Base-by-base conservation (phyloP, 352 stramenopile genomes). In the Phytopythium boreale region DNA sequence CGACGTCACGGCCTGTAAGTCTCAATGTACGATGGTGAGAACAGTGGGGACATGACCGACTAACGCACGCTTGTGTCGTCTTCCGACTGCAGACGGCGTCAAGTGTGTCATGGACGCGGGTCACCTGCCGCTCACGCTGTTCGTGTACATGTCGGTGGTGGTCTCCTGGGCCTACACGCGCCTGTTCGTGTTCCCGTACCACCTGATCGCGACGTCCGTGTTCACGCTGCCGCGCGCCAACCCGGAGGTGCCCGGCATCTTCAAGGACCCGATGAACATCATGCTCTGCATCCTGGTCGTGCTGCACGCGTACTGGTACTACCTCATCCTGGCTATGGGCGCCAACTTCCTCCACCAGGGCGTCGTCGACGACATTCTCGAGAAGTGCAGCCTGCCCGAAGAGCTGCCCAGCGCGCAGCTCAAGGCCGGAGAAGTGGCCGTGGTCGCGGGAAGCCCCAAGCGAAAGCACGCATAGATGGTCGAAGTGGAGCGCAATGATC, bases 1-100 rank as follows among this genome's bases (percentile, higher is more conserved):
- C 31, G 78, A 87, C 55, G 69, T 87, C 12, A 72, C 72, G 44
- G 78, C 68, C 56, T 87, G 78, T 87, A 74, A 67, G 78, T 72
- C 24, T 60, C 29, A 22, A 27, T 49, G 20, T 34, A 29, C 31
- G 49, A 15, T 63, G 31, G 41, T 2, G 46, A 27, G 5, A 22
- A 4, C 41, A 10, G 7, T 7, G 41, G 4, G 20, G 9, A 46
- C n/a, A 39, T 62, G 39, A 55, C 37, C 22, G 10, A 52, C 46
- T 52, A 29, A 52, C 27, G 70, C 60, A 63, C 58, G 49, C 49
- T 46, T 11, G 26, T 0, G 47, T 41, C 24, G 39, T 65, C 1
- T 34, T 60, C 14, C 27, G 31, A 57, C 9, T 34, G 56, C 46
- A 80, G 73, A 80, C 58, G 67, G 56, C 3, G 72, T 80, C 58